Base-by-base conservation (phyloP, 768 basidiomycete species). In the Cytidiella melzeri region DNA sequence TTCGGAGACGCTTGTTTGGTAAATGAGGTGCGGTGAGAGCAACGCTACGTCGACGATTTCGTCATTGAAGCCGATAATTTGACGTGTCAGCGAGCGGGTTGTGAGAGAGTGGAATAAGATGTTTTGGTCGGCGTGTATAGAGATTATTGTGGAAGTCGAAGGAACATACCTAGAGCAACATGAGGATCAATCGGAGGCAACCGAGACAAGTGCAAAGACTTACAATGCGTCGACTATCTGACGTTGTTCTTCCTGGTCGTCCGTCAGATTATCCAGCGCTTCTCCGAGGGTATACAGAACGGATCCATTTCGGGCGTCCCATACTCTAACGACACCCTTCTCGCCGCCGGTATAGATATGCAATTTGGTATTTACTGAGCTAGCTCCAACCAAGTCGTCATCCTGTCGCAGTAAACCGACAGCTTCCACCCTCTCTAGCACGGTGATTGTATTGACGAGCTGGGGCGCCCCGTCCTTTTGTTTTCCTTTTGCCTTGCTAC, bases 41-140 rank as follows among this genome's bases (percentile, higher is more conserved):
- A 93, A 91, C 23, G 78, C 73, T 4, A 84, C 79, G 59, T 98
- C 96, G 44, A 97, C 87, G 56, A 98, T 93, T 67, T 98, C 95
- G 67, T 99, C 96, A 65, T 98, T 98, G 75, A 87, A 99, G 0
- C 96, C 96, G 58, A 98, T 83, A 56, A 98, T 69, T 58, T 97
- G 95, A 15, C 88, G 84, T 2, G 75, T 71, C 21, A 89, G 68
- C 7, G 75, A 69, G 26, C 75, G 75, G 1, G 80, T 79, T n/a
- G 73, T 64, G 6, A 95, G 70, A 2, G 90, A 92, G 65, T 93
- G 83, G 69, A 92, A 92, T 41, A 93, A 75, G 57, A 99, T 94
- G 57, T 98, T 99, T 68, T 98, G 96, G 66, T 99, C 95, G 20
- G 90, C 92, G 63, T 95, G 94, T 13, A 93, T 72, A 13, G 92